Base-by-base conservation (phyloP, 2,329 filamentous ascomycete genomes). In the Aspergillus viridinutans region DNA sequence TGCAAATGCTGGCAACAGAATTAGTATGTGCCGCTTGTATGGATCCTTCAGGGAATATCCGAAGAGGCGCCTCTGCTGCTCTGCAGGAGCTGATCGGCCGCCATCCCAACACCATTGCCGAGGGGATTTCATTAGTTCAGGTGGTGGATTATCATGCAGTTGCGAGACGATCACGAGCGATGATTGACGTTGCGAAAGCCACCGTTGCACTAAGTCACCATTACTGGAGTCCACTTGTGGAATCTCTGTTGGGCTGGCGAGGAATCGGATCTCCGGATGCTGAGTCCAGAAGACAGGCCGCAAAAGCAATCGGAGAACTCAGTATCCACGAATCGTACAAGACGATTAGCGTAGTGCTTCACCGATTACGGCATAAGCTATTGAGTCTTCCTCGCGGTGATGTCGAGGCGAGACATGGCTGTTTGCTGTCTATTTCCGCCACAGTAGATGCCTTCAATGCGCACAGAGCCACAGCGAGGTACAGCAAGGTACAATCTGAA, bases 71-170 rank as follows among this genome's bases (percentile, higher is more conserved):
- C 29, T 97, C 94, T 26, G 94, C 94, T 47, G 94, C 94, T 2
- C 77, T 99, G 40, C 94, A 99, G 70, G 94, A 99, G 71, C 81
- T 99, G 14, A 89, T 97, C 58, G 94, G 94, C 10, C 86, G 94
- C 9, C 93, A 99, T 74, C 93, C 94, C 0, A 88, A 97, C 66
- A 92, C 84, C 0, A 85, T 97, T 35, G 79, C 83, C 17, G 80
- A 92, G 66, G 94, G 93, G 0, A 97, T 99, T 56, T 76, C 85
- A 45, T 81, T 97, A 1, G 91, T 97, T 0, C 94, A 97, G 69
- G 83, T 85, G 1, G 90, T 97, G 1, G 94, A 99, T 69, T 99
- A 97, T 68, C 92, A 96, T 70, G 85, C 90, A 40, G 92, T 99
- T 21, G 93, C 94, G 2, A 82, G 95, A n/a, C 84, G 93, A 25